Evolutionary conservation across 805 yeast species (phyloP), one percentile per base, ranked within the genome.

Genomic region (Metschnikowia colocasiae): DNA sequence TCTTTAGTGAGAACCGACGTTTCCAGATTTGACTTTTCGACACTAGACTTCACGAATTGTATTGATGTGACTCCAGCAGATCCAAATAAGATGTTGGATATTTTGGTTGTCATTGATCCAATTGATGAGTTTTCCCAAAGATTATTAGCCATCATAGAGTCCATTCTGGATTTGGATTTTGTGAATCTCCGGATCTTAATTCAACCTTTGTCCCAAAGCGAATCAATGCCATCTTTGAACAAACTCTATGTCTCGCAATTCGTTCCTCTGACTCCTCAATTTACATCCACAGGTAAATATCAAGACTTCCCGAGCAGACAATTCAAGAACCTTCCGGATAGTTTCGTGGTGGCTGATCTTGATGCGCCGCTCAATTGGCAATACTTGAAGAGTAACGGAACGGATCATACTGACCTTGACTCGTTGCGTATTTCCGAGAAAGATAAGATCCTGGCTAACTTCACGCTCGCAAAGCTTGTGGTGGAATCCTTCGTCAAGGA

Each of bases 401-500:
- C 61, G 0, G 30, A 46, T 6, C 54, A 46, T 3, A 65, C 63
- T 1, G 95, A 88, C 63, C 64, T 86, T 35, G 89, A 84, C 53
- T 83, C 85, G 50, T 68, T 87, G 18, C 64, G 73, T 25, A 53
- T 74, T 16, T 20, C 32, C 6, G 15, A 37, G 6, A 69, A 79
- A n/a, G 49, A 50, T n/a, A 65, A 74, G 4, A 49, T 58, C 1
- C 72, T 69, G 2, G 49, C 45, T 2, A 43, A 32, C 18, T 85
- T 76, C 55, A 71, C 74, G 33, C 63, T 90, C 40, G 68, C 74
- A 15, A 68, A 75, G 46, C 61, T 90, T 9, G 59, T 85, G 9
- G 68, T 92, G 18, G 95, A 91, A 61, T 95, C 94, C 0, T 80
- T 78, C 61, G 83, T 85, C 0, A 68, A 72, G 39, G 83, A 79